Conservation (phyloP, 805 yeast species). For the Ogataea salicorniae region DNA sequence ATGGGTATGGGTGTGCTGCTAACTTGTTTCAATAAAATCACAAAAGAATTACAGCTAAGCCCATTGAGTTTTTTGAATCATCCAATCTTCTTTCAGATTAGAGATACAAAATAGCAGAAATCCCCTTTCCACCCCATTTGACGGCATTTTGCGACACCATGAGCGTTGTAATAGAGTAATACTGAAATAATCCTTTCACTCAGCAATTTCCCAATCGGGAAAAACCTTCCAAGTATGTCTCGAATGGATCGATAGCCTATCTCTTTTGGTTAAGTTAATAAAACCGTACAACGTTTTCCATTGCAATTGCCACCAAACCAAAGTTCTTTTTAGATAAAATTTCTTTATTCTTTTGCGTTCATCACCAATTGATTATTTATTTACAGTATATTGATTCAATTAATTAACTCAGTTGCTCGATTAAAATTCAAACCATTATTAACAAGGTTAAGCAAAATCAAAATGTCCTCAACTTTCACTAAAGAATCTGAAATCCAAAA, state of each 20-base stretch:
- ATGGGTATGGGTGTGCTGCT: no score
- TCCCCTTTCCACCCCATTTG: no score
- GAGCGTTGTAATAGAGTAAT: no score
- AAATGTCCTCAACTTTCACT: conserved; percentile 51
- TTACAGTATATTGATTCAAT: neutral
- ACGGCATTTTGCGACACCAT: no score
- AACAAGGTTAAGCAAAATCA: neutral
- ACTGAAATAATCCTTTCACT: no score
- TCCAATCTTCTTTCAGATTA: no score
- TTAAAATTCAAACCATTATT: neutral
- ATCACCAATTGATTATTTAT: neutral
- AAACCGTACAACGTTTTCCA: neutral
- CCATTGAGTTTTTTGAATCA: no score
- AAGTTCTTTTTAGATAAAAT: neutral
- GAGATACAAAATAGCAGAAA: no score
- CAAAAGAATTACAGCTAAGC: no score
- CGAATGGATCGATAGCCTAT: neutral
- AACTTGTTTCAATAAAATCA: no score
- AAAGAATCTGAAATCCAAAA: conserved; percentile 49
- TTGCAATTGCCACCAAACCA: neutral
- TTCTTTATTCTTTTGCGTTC: neutral
- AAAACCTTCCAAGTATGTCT: neutral
- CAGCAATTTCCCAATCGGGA: neutral
- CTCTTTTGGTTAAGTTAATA: no score
- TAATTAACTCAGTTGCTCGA: neutral